phyloP scores from a whole-genome alignment of 768 basidiomycete genomes.

The Amanita jacksonii region DNA sequence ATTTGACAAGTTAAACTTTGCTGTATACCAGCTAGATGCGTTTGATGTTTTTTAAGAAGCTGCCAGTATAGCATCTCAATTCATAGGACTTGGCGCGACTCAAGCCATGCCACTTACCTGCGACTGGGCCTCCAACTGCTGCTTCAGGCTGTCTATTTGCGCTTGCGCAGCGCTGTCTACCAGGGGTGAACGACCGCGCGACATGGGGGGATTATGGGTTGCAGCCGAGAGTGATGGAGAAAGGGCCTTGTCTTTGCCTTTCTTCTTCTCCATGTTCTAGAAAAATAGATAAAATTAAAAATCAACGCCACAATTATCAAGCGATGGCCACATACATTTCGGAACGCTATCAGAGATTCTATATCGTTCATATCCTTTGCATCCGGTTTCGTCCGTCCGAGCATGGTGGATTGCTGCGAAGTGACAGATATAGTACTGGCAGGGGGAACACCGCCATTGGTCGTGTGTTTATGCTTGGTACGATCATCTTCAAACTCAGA shows the following conservation, averaged over 20 bases:
- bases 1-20: conserved; percentile 70
- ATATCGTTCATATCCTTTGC: neutral
- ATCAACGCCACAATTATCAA: neutral
- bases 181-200: conserved; percentile 8
- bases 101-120: conserved; percentile 31
- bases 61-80: conserved; percentile 14
- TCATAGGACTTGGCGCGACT: neutral
- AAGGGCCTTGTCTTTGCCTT: conserved; percentile 25
- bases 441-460: conserved; percentile 11
- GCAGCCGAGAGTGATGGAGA: conserved; percentile 11
- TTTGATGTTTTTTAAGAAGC: conserved; percentile 45
- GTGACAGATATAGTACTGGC: neutral
- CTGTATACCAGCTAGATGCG: conserved; percentile 42
- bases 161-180: conserved; percentile 13
- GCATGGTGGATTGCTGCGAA: neutral
- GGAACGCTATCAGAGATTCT: neutral
- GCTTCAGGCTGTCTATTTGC: conserved; percentile 31
- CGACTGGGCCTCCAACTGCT: conserved; percentile 32
- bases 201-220: conserved; percentile 1
- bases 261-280: conserved; percentile 25
- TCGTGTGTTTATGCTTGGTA: conserved; percentile 10
- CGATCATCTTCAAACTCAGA: conserved; percentile 11
- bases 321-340: neutral
- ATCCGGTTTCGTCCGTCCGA: neutral
- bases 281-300: neutral